Evolutionary conservation across 169 alveolate genomes (phyloP).

Genomic region (Theileria annulata): DNA sequence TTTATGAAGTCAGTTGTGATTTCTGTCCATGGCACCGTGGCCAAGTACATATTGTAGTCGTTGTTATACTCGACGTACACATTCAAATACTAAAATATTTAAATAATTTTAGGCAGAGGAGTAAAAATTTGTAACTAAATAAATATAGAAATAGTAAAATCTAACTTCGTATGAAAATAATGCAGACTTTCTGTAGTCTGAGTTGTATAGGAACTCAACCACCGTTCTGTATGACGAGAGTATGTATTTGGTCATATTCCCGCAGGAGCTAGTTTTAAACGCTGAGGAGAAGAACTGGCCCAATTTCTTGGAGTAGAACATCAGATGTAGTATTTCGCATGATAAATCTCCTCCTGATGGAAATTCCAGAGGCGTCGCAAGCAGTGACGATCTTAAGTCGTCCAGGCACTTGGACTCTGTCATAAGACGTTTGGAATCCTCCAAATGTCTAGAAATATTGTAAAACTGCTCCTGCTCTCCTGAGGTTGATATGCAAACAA

Average conservation of each 20-base stretch:
- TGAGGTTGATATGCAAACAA: constrained; percentile 61
- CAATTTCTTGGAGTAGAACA: constrained; percentile 43
- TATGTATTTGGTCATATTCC: constrained; percentile 16
- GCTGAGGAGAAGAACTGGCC: constrained; percentile 69
- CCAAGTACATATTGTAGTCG: constrained; percentile 53
- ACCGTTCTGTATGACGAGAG: constrained; percentile 42
- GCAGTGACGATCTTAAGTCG: constrained; percentile 41
- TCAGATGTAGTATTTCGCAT: constrained; percentile 56
- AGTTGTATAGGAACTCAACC: constrained; percentile 53
- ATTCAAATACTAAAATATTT: constrained; percentile 38
- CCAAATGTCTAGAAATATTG: constrained; percentile 52
- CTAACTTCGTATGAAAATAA: constrained; percentile 47
- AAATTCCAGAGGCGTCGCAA: constrained; percentile 54
- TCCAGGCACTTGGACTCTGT: constrained; percentile 42
- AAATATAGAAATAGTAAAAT: background rate
- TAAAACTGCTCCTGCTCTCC: constrained; percentile 67
- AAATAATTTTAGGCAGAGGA: background rate
- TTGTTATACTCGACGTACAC: constrained; percentile 60
- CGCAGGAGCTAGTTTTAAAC: constrained; percentile 32
- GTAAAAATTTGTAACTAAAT: background rate
- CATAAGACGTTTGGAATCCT: constrained; percentile 29
- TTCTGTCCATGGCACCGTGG: constrained; percentile 62
- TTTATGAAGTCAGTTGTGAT: constrained; percentile 57
- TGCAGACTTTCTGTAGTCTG: constrained; percentile 21
- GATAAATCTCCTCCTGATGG: constrained; percentile 37